A percentile compares a stretch with the other conserved stretches of the same genome.
Conservation (phyloP, 768 basidiomycete species). For the Lepiota venenata region DNA sequence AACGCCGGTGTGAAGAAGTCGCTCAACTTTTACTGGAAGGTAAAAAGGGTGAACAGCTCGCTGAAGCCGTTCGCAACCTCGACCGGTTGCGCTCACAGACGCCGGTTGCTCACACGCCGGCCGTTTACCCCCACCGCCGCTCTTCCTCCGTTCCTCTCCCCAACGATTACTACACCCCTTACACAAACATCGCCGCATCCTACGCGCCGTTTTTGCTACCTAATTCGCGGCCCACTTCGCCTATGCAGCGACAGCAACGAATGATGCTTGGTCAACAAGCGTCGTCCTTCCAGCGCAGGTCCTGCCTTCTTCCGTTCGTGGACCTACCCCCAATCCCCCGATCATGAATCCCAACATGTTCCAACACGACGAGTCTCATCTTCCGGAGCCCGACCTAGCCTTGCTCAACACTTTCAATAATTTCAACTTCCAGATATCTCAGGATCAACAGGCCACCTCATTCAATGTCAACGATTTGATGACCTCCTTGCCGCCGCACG, state of each 20-base stretch:
- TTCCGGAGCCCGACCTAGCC: slow-evolving; percentile 15
- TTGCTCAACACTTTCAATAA: slow-evolving; percentile 12
- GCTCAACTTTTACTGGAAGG: slow-evolving; percentile 63
- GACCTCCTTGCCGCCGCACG: slow-evolving; percentile 8
- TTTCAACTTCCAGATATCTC: slow-evolving; percentile 7
- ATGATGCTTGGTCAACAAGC: slow-evolving; percentile 13
- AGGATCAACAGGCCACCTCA: slow-evolving; percentile 9
- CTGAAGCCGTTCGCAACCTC: slow-evolving; percentile 52
- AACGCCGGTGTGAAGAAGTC: slow-evolving; percentile 66
- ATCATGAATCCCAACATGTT: slow-evolving; percentile 2
- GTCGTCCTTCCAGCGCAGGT: slow-evolving; percentile 15
- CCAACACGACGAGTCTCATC: slow-evolving; percentile 11
- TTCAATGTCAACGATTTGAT: slow-evolving; percentile 6
- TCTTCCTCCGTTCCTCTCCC: slow-evolving; percentile 65
- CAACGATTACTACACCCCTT: slow-evolving; percentile 27
- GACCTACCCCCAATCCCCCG: slow-evolving; percentile 2
- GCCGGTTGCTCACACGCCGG: slow-evolving; percentile 13
- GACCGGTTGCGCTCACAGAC: slow-evolving; percentile 31
- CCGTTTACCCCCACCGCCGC: slow-evolving; percentile 42
- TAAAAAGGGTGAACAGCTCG: slow-evolving; percentile 68
- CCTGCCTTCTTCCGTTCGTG: slow-evolving; percentile 13
- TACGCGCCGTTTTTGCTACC: slow-evolving; percentile 36
- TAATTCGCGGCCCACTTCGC: slow-evolving; percentile 17
- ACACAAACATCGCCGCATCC: slow-evolving; percentile 38
- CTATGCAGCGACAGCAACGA: slow-evolving; percentile 11